phyloP scores from a whole-genome alignment of 2,329 filamentous ascomycete species.

The Leptographium radiaticola region DNA sequence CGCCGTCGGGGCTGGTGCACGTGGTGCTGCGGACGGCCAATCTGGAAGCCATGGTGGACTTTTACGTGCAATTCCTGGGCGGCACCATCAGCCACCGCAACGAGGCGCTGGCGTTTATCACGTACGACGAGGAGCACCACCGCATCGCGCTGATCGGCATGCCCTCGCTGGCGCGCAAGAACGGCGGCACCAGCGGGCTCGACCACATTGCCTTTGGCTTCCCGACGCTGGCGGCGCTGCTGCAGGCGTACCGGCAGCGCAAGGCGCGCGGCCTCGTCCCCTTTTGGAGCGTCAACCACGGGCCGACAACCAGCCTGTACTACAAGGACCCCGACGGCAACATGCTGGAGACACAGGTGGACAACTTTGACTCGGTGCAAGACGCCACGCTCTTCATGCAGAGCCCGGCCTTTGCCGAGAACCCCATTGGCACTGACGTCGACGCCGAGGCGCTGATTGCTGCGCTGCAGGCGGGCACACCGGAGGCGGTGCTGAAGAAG shows the following conservation, averaged over 20 bases:
- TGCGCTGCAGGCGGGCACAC: conserved; percentile 14
- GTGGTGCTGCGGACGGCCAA: conserved; percentile 10
- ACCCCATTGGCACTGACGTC: conserved; percentile 30
- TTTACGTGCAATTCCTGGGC: conserved; percentile 24
- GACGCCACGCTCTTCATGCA: conserved; percentile 28
- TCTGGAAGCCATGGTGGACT: conserved; percentile 19
- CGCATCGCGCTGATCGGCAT: conserved; percentile 26
- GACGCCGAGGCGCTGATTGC: conserved; percentile 28
- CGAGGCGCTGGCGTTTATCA: conserved; percentile 22
- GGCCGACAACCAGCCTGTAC: conserved; percentile 32
- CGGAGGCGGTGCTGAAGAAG: conserved; percentile 15
- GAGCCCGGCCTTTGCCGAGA: conserved; percentile 21
- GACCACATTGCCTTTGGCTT: conserved; percentile 30
- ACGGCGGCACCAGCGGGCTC: conserved; percentile 18
- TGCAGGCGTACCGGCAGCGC: conserved; percentile 22
- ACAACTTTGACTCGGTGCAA: conserved; percentile 24
- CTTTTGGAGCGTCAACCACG: conserved; percentile 32
- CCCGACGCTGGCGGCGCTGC: conserved; percentile 20
- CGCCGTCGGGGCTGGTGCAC: conserved; percentile 4
- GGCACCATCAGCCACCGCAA: conserved; percentile 16
- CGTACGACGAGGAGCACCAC: conserved; percentile 34
- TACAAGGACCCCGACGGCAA: conserved; percentile 37
- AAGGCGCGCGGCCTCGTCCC: conserved; percentile 24
- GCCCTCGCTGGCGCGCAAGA: conserved; percentile 11
- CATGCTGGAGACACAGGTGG: conserved; percentile 31